phyloP scores from a whole-genome alignment of 805 yeast genomes.

The Priceomyces castillae region DNA sequence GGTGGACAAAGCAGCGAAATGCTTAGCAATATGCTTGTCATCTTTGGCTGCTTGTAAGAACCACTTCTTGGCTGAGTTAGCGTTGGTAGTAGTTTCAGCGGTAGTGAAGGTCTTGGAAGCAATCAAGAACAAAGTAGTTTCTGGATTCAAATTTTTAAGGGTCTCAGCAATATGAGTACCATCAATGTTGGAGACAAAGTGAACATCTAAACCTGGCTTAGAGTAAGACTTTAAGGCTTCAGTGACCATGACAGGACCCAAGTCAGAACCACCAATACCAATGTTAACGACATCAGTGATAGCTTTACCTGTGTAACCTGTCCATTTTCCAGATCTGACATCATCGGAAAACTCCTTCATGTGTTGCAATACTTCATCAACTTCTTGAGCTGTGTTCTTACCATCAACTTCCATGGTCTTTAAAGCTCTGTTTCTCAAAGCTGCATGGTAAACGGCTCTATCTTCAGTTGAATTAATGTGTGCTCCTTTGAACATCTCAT shows the following conservation, averaged over 20 bases:
- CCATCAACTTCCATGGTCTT: conserved; percentile 89
- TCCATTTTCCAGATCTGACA: conserved; percentile 93
- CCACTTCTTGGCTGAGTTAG: conserved; percentile 94
- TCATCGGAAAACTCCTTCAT: conserved; percentile 92
- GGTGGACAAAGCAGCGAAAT: conserved; percentile 95
- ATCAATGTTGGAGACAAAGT: conserved; percentile 97
- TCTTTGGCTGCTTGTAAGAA: conserved; percentile 74
- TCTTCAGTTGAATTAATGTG: conserved; percentile 95
- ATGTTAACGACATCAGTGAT: conserved; percentile 95
- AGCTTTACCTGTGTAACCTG: conserved; percentile 92
- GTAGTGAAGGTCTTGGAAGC: conserved; percentile 99
- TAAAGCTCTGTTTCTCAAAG: conserved; percentile 88
- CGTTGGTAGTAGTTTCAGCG: conserved; percentile 96
- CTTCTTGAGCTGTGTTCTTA: conserved; percentile 84
- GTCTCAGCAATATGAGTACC: conserved; percentile 97
- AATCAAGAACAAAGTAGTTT: conserved; percentile 86
- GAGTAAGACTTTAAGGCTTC: conserved; percentile 93
- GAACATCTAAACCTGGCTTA: conserved; percentile 69
- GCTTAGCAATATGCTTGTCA: conserved; percentile 80
- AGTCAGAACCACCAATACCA: conserved; percentile 98
- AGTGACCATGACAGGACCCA: conserved; percentile 99
- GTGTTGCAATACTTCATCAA: conserved; percentile 86
- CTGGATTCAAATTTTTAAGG: conserved; percentile 73
- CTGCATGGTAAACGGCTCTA: conserved; percentile 96
- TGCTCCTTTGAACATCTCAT: conserved; percentile 87